phyloP scores from a whole-genome alignment of 1,139 yeast species.

The Taphrina deformans region DNA sequence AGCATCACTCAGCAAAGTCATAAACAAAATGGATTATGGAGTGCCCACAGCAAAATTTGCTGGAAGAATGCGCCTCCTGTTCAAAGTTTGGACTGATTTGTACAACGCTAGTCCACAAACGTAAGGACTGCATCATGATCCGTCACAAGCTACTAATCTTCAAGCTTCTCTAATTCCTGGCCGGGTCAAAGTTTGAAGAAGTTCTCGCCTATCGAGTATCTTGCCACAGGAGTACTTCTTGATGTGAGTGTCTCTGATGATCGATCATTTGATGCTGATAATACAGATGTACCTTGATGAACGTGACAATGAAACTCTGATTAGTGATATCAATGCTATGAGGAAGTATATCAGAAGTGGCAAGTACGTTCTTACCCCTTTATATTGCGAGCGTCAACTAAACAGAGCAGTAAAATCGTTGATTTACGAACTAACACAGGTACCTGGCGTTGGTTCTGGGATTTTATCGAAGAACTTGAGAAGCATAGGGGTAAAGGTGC shows the following conservation, averaged over 20 bases:
- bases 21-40: constrained; percentile 10
- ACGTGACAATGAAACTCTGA: neutral
- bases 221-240: constrained; percentile 10
- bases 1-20: constrained; percentile 6
- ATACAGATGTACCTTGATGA: neutral
- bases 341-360: constrained; percentile 13
- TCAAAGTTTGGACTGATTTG: constrained; percentile 10
- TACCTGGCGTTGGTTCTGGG: constrained; percentile 17
- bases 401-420: neutral
- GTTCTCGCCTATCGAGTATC: constrained; percentile 23
- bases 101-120: constrained; percentile 9
- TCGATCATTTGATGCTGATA: neutral
- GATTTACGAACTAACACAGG: constrained; percentile 20
- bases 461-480: constrained; percentile 11
- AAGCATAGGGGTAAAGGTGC: neutral
- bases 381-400: neutral
- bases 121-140: neutral
- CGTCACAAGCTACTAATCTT: neutral
- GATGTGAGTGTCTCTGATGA: neutral
- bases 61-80: neutral
- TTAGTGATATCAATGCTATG: constrained; percentile 14
- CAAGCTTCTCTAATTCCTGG: constrained; percentile 2
- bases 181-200: constrained; percentile 2
- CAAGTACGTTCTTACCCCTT: neutral
- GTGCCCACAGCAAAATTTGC: constrained; percentile 6